Evolutionary conservation across 2,329 filamentous ascomycete genomes (phyloP).

Genomic region (Aspergillus unguis): DNA sequence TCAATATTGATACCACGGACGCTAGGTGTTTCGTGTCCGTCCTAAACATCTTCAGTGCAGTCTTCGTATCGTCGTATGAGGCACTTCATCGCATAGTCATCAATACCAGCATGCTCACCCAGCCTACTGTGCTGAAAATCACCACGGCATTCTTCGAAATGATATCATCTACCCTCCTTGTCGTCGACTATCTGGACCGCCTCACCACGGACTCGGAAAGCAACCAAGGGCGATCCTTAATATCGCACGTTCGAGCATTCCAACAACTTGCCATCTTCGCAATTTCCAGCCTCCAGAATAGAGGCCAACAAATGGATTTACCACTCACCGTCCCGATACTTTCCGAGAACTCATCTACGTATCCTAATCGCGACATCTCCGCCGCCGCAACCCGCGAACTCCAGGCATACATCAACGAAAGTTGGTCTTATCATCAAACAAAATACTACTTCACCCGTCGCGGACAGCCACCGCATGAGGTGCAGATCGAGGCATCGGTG

Average conservation of each 20-base stretch:
- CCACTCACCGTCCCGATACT: neutral
- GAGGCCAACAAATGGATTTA: conserved; percentile 14
- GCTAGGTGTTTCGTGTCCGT: conserved; percentile 36
- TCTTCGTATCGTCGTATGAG: conserved; percentile 39
- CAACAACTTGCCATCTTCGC: conserved; percentile 38
- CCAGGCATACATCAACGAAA: conserved; percentile 40
- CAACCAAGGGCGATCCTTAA: conserved; percentile 16
- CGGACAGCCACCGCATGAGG: conserved; percentile 43
- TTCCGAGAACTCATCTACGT: neutral
- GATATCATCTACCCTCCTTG: conserved; percentile 39
- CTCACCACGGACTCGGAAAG: conserved; percentile 22
- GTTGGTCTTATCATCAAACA: conserved; percentile 46
- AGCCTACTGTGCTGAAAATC: conserved; percentile 39
- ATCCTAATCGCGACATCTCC: conserved; percentile 21
- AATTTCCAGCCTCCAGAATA: conserved; percentile 16
- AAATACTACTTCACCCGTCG: conserved; percentile 47
- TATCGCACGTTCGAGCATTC: conserved; percentile 39
- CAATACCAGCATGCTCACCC: conserved; percentile 33
- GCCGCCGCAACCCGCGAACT: conserved; percentile 42
- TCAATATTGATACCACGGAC: conserved; percentile 45
- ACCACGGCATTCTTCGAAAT: conserved; percentile 41
- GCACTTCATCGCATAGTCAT: conserved; percentile 37
- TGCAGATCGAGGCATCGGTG: conserved; percentile 36
- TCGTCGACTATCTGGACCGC: conserved; percentile 49
- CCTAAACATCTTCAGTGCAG: conserved; percentile 33